Evolutionary conservation across 208 protist genomes (phyloP).

Genomic region (Crithidia brevicula): DNA sequence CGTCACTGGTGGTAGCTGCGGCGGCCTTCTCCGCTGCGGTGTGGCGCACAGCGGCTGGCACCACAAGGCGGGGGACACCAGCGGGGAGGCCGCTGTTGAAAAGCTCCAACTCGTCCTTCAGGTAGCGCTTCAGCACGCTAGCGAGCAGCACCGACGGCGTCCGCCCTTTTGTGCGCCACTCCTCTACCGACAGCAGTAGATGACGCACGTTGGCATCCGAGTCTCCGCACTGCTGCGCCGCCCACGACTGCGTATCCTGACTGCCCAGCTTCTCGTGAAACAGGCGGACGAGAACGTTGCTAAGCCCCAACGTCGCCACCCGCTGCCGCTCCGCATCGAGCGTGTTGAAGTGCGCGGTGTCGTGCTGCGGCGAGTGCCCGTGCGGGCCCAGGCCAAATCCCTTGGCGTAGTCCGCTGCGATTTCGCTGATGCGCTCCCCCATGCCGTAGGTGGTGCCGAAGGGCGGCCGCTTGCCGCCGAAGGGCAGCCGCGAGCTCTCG

Average conservation of each 20-base stretch:
- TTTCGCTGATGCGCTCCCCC: conserved; percentile 84
- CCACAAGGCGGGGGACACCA: conserved; percentile 60
- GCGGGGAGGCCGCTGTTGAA: conserved; percentile 78
- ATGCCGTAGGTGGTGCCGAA: conserved; percentile 88
- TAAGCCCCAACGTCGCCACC: conserved; percentile 56
- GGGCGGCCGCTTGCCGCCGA: conserved; percentile 76
- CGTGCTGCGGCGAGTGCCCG: conserved; percentile 73
- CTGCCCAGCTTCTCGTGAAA: conserved; percentile 81
- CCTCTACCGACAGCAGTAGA: conserved; percentile 79
- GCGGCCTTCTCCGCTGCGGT: conserved; percentile 4
- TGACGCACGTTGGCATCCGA: conserved; percentile 57
- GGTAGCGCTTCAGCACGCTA: conserved; percentile 65
- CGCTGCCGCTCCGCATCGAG: conserved; percentile 60
- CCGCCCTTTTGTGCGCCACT: conserved; percentile 79
- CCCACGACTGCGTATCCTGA: conserved; percentile 71
- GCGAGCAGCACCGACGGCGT: conserved; percentile 68
- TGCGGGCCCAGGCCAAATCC: conserved; percentile 89
- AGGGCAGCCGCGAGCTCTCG: conserved; percentile 67
- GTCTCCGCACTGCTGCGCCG: conserved; percentile 58
- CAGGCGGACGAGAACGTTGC: conserved; percentile 72
- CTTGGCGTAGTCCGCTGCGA: conserved; percentile 77
- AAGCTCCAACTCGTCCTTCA: conserved; percentile 67
- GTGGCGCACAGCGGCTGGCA: too few species aligned
- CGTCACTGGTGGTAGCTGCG: conserved; percentile 14
- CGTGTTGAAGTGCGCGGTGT: conserved; percentile 67